Conservation (phyloP, 495 filamentous ascomycete genomes). For the Trichoderma gamsii region DNA sequence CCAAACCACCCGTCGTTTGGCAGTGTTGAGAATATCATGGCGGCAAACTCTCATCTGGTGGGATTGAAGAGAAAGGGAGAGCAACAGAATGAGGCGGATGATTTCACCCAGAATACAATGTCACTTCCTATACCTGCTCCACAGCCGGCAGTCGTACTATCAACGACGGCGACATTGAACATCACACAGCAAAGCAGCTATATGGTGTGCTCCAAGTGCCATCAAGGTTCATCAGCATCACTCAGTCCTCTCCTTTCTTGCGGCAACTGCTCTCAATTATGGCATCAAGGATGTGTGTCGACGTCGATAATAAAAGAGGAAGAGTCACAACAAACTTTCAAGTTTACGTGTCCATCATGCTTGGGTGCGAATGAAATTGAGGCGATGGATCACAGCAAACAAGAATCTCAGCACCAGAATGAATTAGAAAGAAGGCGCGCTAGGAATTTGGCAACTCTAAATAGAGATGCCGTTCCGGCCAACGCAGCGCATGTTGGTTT, state of each 20-base stretch:
- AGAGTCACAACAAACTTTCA: background rate
- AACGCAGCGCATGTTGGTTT: constrained; percentile 13
- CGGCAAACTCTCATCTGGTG: constrained; percentile 18
- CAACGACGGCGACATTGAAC: background rate
- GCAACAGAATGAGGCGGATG: constrained; percentile 13
- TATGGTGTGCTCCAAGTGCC: background rate
- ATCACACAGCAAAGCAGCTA: background rate
- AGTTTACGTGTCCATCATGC: background rate
- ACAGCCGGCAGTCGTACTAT: background rate
- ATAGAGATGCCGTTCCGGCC: background rate
- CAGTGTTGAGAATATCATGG: constrained; percentile 24
- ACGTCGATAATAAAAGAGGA: background rate
- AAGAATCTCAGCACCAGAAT: background rate
- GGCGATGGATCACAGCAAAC: background rate
- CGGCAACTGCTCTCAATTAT: background rate
- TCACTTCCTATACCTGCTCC: constrained; percentile 1
- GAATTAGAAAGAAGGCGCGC: constrained; percentile 8
- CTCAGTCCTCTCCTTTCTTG: background rate
- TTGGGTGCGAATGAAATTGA: background rate
- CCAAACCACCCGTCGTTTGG: background rate
- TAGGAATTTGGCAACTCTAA: constrained; percentile 4
- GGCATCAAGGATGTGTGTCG: background rate
- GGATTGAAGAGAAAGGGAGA: constrained; percentile 19
- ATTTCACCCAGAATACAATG: constrained; percentile 17
- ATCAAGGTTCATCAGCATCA: background rate